phyloP scores from a whole-genome alignment of 805 yeast genomes.

The Candida ulmi region DNA sequence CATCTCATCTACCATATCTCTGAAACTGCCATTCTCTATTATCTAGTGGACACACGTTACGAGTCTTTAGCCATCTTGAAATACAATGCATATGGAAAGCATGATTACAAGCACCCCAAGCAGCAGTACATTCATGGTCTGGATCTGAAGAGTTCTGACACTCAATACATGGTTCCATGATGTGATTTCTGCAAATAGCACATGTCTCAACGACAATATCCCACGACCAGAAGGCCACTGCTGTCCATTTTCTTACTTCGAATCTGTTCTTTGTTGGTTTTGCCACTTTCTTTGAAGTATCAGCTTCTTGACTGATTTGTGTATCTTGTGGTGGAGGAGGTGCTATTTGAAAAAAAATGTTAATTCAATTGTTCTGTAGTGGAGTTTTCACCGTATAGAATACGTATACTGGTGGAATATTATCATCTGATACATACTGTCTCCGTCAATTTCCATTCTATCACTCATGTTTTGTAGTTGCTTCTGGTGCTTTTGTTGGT shows the following conservation, averaged over 20 bases:
- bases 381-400: too few species aligned
- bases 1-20: slow-evolving; percentile 64
- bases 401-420: too few species aligned
- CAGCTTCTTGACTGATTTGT: background rate
- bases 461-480: background rate
- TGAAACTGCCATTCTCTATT: slow-evolving; percentile 81
- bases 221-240: slow-evolving; percentile 99
- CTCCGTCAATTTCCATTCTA: background rate
- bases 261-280: slow-evolving; percentile 58
- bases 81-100: slow-evolving; percentile 99
- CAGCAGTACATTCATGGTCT: slow-evolving; percentile 81
- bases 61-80: slow-evolving; percentile 87
- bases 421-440: too few species aligned
- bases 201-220: slow-evolving; percentile 92
- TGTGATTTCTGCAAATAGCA: slow-evolving; percentile 96
- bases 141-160: slow-evolving; percentile 49
- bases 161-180: slow-evolving; percentile 97
- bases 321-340: background rate
- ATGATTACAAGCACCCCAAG: slow-evolving; percentile 96
- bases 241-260: slow-evolving; percentile 97
- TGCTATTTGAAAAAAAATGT: background rate
- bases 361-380: too few species aligned
- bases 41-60: slow-evolving; percentile 96
- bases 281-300: slow-evolving; percentile 7
- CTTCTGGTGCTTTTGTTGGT: background rate